Evolutionary conservation across 2,329 filamentous ascomycete species (phyloP).

Genomic region (Stachybotrys echinatus): DNA sequence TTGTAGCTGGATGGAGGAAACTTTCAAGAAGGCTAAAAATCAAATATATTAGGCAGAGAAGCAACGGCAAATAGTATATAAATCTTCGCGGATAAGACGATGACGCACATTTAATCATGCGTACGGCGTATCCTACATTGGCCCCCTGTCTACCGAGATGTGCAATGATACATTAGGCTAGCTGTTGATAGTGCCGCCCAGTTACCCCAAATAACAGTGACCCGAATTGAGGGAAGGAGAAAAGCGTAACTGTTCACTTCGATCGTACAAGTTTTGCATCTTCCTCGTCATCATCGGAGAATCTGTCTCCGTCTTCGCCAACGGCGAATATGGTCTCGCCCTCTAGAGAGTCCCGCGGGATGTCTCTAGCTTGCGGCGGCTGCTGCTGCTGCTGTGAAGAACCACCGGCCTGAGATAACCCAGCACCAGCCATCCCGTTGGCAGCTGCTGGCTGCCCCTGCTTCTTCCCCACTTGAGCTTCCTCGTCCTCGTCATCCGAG

Average conservation of each 20-base stretch:
- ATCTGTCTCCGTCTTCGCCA: slow-evolving; percentile 77
- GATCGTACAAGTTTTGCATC: slow-evolving; percentile 50
- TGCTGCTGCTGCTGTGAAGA: slow-evolving; percentile 2
- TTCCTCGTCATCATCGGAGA: slow-evolving; percentile 62
- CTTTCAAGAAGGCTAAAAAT: no score
- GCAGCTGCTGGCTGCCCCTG: slow-evolving; percentile 14
- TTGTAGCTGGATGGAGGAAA: no score
- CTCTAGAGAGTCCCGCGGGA: slow-evolving; percentile 56
- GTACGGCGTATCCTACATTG: not conserved
- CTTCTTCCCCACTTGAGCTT: slow-evolving; percentile 41
- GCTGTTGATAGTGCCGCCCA: not conserved
- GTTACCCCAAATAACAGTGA: not conserved
- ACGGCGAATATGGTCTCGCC: slow-evolving; percentile 96
- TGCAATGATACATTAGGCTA: not conserved
- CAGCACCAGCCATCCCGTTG: slow-evolving; percentile 16
- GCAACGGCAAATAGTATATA: no score
- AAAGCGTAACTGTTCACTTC: slow-evolving; percentile 20
- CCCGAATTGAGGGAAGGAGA: not conserved
- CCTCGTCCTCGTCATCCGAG: slow-evolving; percentile 50
- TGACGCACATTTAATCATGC: not conserved
- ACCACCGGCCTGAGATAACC: slow-evolving; percentile 14
- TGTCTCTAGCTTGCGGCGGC: slow-evolving; percentile 23
- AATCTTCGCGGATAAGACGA: no score
- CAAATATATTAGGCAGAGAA: no score
- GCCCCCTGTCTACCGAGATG: not conserved